Conservation (phyloP, 768 basidiomycete species). For the Collybia sordida region DNA sequence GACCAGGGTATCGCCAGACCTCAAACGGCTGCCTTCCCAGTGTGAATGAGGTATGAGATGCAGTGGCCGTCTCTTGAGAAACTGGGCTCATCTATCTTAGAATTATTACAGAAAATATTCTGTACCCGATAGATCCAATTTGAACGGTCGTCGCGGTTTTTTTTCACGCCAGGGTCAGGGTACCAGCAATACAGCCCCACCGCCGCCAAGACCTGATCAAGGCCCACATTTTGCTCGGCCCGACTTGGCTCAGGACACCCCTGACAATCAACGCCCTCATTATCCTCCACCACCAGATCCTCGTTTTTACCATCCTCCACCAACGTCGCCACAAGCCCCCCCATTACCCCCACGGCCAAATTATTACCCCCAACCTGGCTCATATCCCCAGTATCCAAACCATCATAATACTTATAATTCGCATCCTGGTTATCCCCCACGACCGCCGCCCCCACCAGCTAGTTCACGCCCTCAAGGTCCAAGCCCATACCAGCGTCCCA, state of each 20-base stretch:
- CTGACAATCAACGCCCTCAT: slow-evolving; percentile 16
- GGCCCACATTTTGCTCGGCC: slow-evolving; percentile 54
- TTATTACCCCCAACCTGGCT: slow-evolving; percentile 18
- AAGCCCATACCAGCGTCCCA: slow-evolving; percentile 18
- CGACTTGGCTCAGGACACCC: slow-evolving; percentile 53
- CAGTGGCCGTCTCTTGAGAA: neutral
- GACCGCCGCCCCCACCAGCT: slow-evolving; percentile 10
- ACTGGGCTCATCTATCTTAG: slow-evolving; percentile 23
- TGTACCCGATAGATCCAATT: slow-evolving; percentile 46
- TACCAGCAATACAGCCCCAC: slow-evolving; percentile 26
- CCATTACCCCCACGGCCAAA: slow-evolving; percentile 3
- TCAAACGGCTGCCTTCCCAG: slow-evolving; percentile 60
- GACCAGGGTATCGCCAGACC: slow-evolving; percentile 32
- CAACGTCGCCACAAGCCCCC: slow-evolving; percentile 16
- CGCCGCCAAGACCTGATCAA: slow-evolving; percentile 29
- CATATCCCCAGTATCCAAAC: slow-evolving; percentile 14
- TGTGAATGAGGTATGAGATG: slow-evolving; percentile 51
- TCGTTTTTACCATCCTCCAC: slow-evolving; percentile 16
- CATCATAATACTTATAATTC: slow-evolving; percentile 7
- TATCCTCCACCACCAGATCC: slow-evolving; percentile 22
- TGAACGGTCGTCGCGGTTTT: slow-evolving; percentile 36
- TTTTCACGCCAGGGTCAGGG: slow-evolving; percentile 46
- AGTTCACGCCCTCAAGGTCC: slow-evolving; percentile 17
- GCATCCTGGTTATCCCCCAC: neutral
- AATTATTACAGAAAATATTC: slow-evolving; percentile 63